Conservation (phyloP, 2,329 filamentous ascomycete species). For the Cytospora chrysosperma region DNA sequence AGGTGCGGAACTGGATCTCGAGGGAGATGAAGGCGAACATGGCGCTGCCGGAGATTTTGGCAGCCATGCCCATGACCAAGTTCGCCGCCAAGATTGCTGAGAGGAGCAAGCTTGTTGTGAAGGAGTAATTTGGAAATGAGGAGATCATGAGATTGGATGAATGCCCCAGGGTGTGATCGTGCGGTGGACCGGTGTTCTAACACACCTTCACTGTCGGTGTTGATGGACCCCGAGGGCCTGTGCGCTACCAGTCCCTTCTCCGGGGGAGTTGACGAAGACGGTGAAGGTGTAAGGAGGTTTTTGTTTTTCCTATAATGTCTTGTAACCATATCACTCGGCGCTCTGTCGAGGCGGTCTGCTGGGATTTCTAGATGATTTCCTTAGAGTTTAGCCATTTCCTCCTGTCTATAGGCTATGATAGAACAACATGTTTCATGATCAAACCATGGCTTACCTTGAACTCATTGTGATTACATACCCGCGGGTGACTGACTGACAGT, state of each 20-base stretch:
- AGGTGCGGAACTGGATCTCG: constrained; percentile 21
- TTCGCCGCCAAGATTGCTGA: constrained; percentile 20
- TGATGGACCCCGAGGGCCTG: constrained; percentile 16
- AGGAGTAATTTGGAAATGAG: background rate
- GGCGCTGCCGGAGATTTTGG: constrained; percentile 17
- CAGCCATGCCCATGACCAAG: constrained; percentile 18
- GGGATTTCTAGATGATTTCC: constrained; percentile 2
- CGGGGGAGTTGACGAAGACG: constrained; percentile 3
- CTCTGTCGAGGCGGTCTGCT: constrained; percentile 6
- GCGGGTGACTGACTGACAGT: too few relatives aligned
- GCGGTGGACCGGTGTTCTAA: too few relatives aligned
- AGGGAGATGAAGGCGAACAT: constrained; percentile 20
- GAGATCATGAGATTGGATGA: background rate
- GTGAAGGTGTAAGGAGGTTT: background rate
- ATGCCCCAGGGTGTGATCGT: background rate
- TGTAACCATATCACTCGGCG: constrained; percentile 9
- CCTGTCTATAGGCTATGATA: background rate
- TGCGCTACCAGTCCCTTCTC: constrained; percentile 18
- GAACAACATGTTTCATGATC: background rate
- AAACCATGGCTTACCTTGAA: background rate
- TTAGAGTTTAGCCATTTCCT: background rate
- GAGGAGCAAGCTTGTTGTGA: constrained; percentile 16
- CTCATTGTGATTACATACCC: background rate
- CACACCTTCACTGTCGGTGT: background rate
- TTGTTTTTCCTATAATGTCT: background rate